Evolutionary conservation across 495 filamentous ascomycete species (phyloP).

Genomic region (Penicillium verhagenii): DNA sequence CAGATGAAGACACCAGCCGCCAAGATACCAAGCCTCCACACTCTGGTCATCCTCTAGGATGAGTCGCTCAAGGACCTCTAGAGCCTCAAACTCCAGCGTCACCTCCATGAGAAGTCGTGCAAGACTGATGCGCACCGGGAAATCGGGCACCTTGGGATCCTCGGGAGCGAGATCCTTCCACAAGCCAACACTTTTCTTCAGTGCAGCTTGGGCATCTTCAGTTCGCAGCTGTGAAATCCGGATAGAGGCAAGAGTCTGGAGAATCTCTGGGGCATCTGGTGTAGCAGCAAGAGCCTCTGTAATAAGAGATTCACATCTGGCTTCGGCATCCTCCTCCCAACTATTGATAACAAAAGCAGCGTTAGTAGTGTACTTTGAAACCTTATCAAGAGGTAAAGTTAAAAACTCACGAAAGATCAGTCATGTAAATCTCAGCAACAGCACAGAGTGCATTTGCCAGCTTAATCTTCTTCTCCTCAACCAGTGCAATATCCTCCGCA

Average conservation of each 20-base stretch:
- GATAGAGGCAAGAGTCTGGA: slow-evolving; percentile 91
- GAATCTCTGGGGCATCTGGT: slow-evolving; percentile 72
- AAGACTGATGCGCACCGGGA: slow-evolving; percentile 78
- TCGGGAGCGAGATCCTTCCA: slow-evolving; percentile 77
- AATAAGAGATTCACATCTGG: slow-evolving; percentile 76
- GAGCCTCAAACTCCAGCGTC: slow-evolving; percentile 75
- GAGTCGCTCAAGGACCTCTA: slow-evolving; percentile 80
- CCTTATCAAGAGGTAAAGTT: background rate
- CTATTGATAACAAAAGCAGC: slow-evolving; percentile 28
- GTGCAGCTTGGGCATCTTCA: slow-evolving; percentile 75
- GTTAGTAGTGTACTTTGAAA: slow-evolving; percentile 7
- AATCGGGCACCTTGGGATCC: slow-evolving; percentile 67
- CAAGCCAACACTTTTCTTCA: slow-evolving; percentile 69
- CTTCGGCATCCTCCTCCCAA: slow-evolving; percentile 87
- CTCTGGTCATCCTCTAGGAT: slow-evolving; percentile 86
- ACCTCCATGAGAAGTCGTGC: slow-evolving; percentile 87
- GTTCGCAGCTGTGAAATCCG: slow-evolving; percentile 80
- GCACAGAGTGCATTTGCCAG: slow-evolving; percentile 85
- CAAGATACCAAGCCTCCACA: slow-evolving; percentile 95
- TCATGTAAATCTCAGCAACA: slow-evolving; percentile 96
- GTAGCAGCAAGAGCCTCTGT: slow-evolving; percentile 80
- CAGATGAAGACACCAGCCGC: slow-evolving; percentile 85
- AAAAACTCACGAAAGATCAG: slow-evolving; percentile 68
- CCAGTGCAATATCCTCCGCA: slow-evolving; percentile 38
- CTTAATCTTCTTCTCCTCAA: slow-evolving; percentile 71